phyloP scores from a whole-genome alignment of 1,284 basidiomycete genomes.

The Ganoderma leucocontextum region DNA sequence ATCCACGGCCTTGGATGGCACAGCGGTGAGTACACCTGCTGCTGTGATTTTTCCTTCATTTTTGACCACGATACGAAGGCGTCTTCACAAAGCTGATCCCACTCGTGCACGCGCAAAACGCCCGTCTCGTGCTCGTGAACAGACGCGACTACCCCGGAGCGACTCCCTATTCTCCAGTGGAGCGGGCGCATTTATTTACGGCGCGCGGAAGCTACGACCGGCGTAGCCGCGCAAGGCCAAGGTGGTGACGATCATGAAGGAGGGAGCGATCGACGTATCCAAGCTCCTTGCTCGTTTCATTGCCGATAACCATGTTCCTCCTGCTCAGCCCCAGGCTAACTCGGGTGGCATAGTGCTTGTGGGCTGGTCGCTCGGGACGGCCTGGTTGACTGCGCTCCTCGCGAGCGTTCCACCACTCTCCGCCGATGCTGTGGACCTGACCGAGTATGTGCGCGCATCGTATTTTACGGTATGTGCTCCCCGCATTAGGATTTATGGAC shows the following conservation, averaged over 20 bases:
- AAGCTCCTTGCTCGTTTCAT: constrained; percentile 37
- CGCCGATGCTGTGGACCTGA: constrained; percentile 24
- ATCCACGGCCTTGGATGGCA: constrained; percentile 37
- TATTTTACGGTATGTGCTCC: constrained; percentile 17
- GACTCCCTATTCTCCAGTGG: not conserved
- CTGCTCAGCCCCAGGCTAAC: not conserved
- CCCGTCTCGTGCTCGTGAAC: constrained; percentile 15
- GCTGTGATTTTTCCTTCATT: not conserved
- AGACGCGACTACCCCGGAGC: constrained; percentile 17
- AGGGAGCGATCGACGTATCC: constrained; percentile 22
- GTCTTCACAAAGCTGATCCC: constrained; percentile 9
- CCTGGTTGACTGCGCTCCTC: constrained; percentile 30
- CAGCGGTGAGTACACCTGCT: constrained; percentile 25
- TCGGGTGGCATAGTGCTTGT: constrained; percentile 6
- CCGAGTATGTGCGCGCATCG: constrained; percentile 21
- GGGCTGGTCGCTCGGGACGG: constrained; percentile 14
- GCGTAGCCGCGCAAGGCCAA: not conserved
- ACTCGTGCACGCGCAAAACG: constrained; percentile 8
- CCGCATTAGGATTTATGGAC: not conserved
- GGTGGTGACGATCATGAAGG: constrained; percentile 27
- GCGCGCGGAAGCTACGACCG: not conserved
- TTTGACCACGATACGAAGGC: not conserved
- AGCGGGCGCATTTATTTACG: constrained; percentile 3
- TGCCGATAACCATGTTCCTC: constrained; percentile 28
- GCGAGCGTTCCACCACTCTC: not conserved